Percentiles rank a stretch among this genome's conserved stretches.
Evolutionary conservation across 257 asterid species (phyloP).

Genomic region (Solanum etuberosum): DNA sequence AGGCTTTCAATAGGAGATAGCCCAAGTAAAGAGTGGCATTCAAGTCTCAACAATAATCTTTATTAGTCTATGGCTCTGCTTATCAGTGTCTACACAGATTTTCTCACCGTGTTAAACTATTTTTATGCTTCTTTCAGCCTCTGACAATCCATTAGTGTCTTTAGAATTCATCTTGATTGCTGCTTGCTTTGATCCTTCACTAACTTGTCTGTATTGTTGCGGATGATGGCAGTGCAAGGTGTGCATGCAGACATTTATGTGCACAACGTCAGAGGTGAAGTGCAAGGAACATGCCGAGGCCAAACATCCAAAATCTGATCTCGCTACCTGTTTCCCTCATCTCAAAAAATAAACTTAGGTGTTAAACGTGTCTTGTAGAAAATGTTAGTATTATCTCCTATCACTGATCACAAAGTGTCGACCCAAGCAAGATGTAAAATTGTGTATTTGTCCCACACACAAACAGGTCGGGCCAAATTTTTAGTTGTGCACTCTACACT

Average conservation of each 20-base stretch:
- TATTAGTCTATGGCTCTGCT: not conserved
- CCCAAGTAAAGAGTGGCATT: not conserved
- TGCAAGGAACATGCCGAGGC: conserved; percentile 96
- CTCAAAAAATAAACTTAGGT: conserved; percentile 34
- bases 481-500: not conserved
- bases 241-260: conserved; percentile 85
- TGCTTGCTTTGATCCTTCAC: not conserved
- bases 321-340: conserved; percentile 58
- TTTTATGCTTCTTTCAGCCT: not conserved
- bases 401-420: not conserved
- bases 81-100: not conserved
- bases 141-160: not conserved
- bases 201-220: not conserved
- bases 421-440: not conserved
- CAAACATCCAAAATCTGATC: conserved; percentile 75
- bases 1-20: not conserved
- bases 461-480: not conserved
- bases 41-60: not conserved
- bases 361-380: not conserved
- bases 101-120: not conserved
- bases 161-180: not conserved
- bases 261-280: conserved; percentile 91
- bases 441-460: not conserved
- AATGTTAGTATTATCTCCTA: not conserved
- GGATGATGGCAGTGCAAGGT: conserved; percentile 56